Evolutionary conservation across 23 red algal genomes (phyloP).

Genomic region (Chondrus crispus): DNA sequence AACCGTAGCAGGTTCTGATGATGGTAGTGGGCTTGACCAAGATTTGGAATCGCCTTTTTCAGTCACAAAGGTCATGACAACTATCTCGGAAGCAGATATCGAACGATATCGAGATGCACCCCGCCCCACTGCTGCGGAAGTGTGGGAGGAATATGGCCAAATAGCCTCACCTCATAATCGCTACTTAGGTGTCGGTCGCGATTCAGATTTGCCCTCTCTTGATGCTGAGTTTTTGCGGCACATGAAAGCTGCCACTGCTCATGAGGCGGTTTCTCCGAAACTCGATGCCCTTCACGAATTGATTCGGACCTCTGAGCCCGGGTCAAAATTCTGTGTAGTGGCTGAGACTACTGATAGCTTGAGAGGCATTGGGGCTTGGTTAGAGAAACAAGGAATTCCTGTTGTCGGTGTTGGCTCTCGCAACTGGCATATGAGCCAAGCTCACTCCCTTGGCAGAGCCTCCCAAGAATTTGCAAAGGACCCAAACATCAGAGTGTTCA

Average conservation of each 20-base stretch:
- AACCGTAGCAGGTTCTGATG: neutral
- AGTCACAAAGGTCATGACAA: neutral
- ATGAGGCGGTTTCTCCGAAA: slow-evolving; percentile 6
- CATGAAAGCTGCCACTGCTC: neutral
- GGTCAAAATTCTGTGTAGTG: slow-evolving; percentile 56
- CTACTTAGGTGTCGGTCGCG: neutral
- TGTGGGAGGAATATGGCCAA: slow-evolving; percentile 24
- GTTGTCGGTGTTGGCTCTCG: slow-evolving; percentile 41
- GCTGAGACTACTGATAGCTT: slow-evolving; percentile 41
- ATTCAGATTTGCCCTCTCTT: slow-evolving; percentile 15
- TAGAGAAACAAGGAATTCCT: slow-evolving; percentile 13
- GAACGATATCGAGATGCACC: neutral
- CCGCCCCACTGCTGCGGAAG: slow-evolving; percentile 28
- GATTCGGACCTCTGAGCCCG: neutral
- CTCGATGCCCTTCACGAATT: slow-evolving; percentile 30
- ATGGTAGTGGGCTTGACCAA: too few relatives aligned
- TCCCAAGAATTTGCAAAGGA: slow-evolving; percentile 39
- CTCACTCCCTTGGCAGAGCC: neutral
- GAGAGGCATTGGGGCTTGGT: slow-evolving; percentile 12
- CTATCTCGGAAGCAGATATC: neutral
- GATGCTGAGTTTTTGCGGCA: slow-evolving; percentile 46
- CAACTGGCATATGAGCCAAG: neutral
- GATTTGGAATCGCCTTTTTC: neutral
- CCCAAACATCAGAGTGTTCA: slow-evolving; percentile 12
- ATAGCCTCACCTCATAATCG: slow-evolving; percentile 14